phyloP scores from a whole-genome alignment of 169 alveolate species.

The Cyclospora cayetanensis region DNA sequence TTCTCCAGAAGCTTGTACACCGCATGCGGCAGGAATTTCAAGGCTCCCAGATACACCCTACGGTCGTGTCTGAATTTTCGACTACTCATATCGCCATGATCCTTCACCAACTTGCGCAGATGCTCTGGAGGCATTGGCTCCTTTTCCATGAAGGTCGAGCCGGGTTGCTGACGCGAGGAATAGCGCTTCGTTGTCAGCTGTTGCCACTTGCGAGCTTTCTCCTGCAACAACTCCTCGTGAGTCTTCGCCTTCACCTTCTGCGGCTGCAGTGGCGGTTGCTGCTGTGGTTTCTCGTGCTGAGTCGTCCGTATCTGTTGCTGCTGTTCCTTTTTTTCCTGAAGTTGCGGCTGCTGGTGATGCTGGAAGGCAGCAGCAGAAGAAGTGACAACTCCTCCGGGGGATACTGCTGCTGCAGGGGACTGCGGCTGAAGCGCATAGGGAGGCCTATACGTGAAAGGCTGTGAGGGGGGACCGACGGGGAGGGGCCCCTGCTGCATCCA shows the following conservation, averaged over 20 bases:
- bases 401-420: not conserved
- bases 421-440: not conserved
- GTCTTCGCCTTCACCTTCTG: slow-evolving; percentile 19
- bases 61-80: slow-evolving; percentile 98
- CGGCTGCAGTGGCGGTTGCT: not conserved
- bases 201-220: slow-evolving; percentile 88
- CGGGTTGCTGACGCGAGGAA: slow-evolving; percentile 63
- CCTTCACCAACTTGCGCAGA: slow-evolving; percentile 96
- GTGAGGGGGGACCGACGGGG: not conserved
- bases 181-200: slow-evolving; percentile 83
- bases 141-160: slow-evolving; percentile 54
- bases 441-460: not conserved
- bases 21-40: slow-evolving; percentile 99
- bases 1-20: slow-evolving; percentile 98
- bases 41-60: slow-evolving; percentile 98
- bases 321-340: not conserved
- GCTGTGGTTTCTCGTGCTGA: slow-evolving; percentile 11
- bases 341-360: not conserved
- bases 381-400: not conserved
- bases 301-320: not conserved
- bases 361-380: not conserved
- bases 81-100: slow-evolving; percentile 86
- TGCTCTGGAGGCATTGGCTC: slow-evolving; percentile 98
- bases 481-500: slow-evolving; percentile 13
- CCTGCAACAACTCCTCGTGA: slow-evolving; percentile 76